phyloP scores from a whole-genome alignment of 202 grass and related monocot genomes.

The Zoysia matrella region DNA sequence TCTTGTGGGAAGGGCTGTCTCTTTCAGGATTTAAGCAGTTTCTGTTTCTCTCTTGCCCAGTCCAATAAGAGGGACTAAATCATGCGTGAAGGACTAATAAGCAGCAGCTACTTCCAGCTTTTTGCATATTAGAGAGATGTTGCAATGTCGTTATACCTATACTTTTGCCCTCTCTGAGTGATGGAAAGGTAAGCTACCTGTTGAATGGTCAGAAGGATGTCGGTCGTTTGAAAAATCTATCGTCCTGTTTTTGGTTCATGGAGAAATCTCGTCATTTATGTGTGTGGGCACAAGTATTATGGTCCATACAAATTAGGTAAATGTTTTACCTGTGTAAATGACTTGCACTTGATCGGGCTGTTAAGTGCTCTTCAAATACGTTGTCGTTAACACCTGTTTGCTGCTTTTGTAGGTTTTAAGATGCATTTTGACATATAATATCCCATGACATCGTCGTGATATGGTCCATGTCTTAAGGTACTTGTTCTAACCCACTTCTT shows the following conservation, averaged over 20 bases:
- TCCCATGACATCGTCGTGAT: neutral
- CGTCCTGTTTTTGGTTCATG: constrained; percentile 18
- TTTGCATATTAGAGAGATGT: constrained; percentile 26
- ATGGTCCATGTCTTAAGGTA: neutral
- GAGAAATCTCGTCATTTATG: neutral
- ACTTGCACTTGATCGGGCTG: neutral
- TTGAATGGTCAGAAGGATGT: constrained; percentile 22
- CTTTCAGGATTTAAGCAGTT: constrained; percentile 54
- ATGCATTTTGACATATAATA: neutral
- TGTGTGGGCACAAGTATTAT: constrained; percentile 5
- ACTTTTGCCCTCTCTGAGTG: constrained; percentile 8
- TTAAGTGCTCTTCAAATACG: neutral
- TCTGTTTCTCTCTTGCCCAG: constrained; percentile 37
- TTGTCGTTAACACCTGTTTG: neutral
- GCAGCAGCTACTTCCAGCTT: neutral
- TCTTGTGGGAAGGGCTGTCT: constrained; percentile 49
- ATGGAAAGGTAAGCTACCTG: constrained; percentile 26
- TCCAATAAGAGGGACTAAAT: constrained; percentile 18
- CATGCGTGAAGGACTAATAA: constrained; percentile 4
- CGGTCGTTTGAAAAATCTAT: constrained; percentile 1
- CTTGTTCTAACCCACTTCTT: neutral
- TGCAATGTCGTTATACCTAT: constrained; percentile 27
- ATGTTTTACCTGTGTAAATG: neutral
- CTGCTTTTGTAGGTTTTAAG: constrained; percentile 1
- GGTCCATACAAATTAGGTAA: neutral